Evolutionary conservation across 176 grass and related monocot genomes (phyloP), one percentile per base, ranked within the genome.

Genomic region (Coix lacrymajobi): DNA sequence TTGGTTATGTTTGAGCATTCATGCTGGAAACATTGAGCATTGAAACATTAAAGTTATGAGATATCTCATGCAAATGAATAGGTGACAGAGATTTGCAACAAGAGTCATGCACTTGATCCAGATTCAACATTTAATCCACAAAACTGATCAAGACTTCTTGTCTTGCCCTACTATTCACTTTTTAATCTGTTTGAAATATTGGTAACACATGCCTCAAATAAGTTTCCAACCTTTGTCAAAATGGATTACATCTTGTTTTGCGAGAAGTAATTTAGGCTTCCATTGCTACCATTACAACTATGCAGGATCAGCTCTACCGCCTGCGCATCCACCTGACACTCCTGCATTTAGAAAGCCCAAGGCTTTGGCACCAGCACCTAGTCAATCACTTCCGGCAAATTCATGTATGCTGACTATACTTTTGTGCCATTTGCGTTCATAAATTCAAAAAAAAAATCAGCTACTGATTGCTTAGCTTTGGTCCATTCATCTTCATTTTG

Each of bases 331-430:
- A 57, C 87, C 87, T 75, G 25, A 82, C 20, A 87, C 22, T 34
- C 63, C 85, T 79, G 73, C 52, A 74, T 52, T 54, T 66, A 66
- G 36, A 51, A 95, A 81, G 58, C 90, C 85, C 34, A 77, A 75
- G 61, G 71, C 84, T 83, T 79, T 78, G 57, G 75, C 87, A 76
- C 83, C 90, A 84, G 63, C 30, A 44, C 88, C 86, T 76, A 85
- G 39, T 73, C 91, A 63, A 85, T 22, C 83, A 32, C 74, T 92
- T 44, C 78, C 93, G 26, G 86, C 83, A 89, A 94, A 81, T 89
- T 83, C 88, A 82, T 83, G 97, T 96, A 93, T 70, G 91, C 37
- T 51, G 33, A 25, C 31, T 37, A 85, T 79, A 88, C 10, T 32
- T 82, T 75, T 69, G 29, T 76, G 31, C 43, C 32, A 75, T 91